phyloP scores from a whole-genome alignment of 805 yeast species.

The Suhomyces tanzawaensis region DNA sequence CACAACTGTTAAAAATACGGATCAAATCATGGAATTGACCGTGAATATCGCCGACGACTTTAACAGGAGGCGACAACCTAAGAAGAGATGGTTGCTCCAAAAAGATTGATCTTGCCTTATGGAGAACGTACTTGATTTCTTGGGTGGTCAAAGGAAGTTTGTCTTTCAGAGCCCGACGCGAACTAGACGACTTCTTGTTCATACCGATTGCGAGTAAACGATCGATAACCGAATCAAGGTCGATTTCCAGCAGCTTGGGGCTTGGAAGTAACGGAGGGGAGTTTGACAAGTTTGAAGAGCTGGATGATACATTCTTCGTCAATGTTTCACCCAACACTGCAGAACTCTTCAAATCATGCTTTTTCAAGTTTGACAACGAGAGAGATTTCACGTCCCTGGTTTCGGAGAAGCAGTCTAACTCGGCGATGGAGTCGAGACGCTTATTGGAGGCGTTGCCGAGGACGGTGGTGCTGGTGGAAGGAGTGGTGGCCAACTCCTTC shows the following conservation, averaged over 20 bases:
- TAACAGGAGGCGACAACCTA: constrained; percentile 73
- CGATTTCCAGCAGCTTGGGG: constrained; percentile 31
- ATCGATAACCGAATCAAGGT: constrained; percentile 63
- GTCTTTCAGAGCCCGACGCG: constrained; percentile 31
- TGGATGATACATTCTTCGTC: constrained; percentile 12
- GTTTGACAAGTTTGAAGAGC: constrained; percentile 17
- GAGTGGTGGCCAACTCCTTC: no score
- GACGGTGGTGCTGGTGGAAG: not conserved
- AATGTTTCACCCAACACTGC: constrained; percentile 6
- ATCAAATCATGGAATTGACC: constrained; percentile 59
- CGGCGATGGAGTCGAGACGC: constrained; percentile 6
- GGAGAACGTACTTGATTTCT: constrained; percentile 58
- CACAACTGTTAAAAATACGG: constrained; percentile 56
- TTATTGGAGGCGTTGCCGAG: not conserved
- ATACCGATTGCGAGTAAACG: constrained; percentile 53
- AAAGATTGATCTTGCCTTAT: constrained; percentile 58
- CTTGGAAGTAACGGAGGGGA: constrained; percentile 23
- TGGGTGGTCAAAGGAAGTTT: constrained; percentile 49
- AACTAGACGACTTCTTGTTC: constrained; percentile 7
- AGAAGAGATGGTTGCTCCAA: constrained; percentile 63
- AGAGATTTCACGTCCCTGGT: constrained; percentile 9
- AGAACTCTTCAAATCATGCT: constrained; percentile 8
- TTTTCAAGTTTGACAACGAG: constrained; percentile 11
- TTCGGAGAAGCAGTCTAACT: constrained; percentile 23
- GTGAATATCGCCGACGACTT: constrained; percentile 82